phyloP scores from a whole-genome alignment of 192 early-diverging fungal species.

The Mortierella alpina region DNA sequence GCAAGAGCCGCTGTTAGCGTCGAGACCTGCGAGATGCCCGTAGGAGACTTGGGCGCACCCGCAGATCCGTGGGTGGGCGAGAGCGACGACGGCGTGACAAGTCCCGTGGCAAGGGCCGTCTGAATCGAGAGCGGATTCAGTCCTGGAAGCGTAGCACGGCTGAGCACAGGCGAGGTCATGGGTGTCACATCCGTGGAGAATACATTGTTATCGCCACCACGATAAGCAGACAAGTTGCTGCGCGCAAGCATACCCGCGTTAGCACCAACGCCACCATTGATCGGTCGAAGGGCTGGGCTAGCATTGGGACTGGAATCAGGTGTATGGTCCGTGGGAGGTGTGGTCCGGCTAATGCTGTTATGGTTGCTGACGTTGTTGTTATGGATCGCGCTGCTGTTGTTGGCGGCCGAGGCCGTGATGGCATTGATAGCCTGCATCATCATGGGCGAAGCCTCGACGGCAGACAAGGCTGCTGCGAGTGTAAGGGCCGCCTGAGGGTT shows the following conservation, averaged over 20 bases:
- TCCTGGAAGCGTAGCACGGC: slow-evolving; percentile 38
- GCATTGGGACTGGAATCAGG: slow-evolving; percentile 41
- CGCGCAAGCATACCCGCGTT: neutral
- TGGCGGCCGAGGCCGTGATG: slow-evolving; percentile 38
- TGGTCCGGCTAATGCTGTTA: neutral
- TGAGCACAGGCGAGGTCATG: slow-evolving; percentile 45
- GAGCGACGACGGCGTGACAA: slow-evolving; percentile 33
- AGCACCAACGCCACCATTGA: neutral
- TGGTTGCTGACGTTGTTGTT: slow-evolving; percentile 1
- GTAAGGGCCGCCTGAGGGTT: slow-evolving; percentile 58
- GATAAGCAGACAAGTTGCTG: slow-evolving; percentile 24
- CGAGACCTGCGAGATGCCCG: slow-evolving; percentile 34
- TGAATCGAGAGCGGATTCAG: slow-evolving; percentile 37
- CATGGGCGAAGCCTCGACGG: slow-evolving; percentile 53
- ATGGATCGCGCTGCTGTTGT: slow-evolving; percentile 7
- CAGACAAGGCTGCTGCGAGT: slow-evolving; percentile 63
- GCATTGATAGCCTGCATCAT: slow-evolving; percentile 52
- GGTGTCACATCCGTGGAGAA: slow-evolving; percentile 50
- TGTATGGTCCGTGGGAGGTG: slow-evolving; percentile 33
- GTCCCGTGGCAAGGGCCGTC: neutral
- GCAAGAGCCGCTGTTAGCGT: slow-evolving; percentile 45
- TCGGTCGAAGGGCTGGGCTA: slow-evolving; percentile 7
- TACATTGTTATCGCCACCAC: slow-evolving; percentile 21
- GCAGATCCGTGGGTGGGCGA: slow-evolving; percentile 19
- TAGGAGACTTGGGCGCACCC: slow-evolving; percentile 22